phyloP scores from a whole-genome alignment of 495 filamentous ascomycete species.

The Apiosordaria backusii region DNA sequence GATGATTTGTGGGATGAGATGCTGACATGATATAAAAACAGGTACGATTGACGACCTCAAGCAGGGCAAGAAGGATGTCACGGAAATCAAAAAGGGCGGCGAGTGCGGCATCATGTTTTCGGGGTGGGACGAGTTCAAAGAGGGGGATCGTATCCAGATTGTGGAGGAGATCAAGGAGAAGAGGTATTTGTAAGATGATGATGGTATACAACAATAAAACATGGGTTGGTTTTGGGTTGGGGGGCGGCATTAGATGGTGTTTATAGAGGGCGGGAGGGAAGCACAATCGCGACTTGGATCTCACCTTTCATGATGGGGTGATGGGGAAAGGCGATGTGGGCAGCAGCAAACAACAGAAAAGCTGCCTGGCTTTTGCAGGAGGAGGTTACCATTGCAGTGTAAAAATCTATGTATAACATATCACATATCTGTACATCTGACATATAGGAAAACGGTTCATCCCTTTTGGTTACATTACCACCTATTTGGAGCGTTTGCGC shows the following conservation, averaged over 20 bases:
- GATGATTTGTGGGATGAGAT: conserved; percentile 8
- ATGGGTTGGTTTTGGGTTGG: background rate
- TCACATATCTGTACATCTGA: background rate
- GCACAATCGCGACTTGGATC: background rate
- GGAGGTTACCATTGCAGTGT: background rate
- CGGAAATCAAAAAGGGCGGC: conserved; percentile 80
- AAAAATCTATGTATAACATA: background rate
- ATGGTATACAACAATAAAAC: background rate
- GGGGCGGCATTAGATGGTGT: background rate
- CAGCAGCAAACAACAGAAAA: too few relatives aligned
- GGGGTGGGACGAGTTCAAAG: conserved; percentile 68
- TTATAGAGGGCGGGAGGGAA: background rate
- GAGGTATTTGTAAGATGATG: conserved; percentile 55
- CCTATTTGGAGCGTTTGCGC: conserved; percentile 31
- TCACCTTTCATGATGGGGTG: background rate
- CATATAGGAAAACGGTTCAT: background rate
- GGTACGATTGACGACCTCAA: conserved; percentile 77
- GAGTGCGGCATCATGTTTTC: conserved; percentile 92
- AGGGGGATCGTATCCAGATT: conserved; percentile 81
- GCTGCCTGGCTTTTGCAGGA: background rate
- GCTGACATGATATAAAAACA: conserved; percentile 35
- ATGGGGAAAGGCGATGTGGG: background rate
- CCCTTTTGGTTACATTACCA: conserved; percentile 20
- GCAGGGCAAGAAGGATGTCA: conserved; percentile 85
- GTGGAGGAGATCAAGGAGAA: conserved; percentile 77